Evolutionary conservation across 176 grass and related monocot species (phyloP), one percentile per base, ranked within the genome.

Genomic region (Triticum turgidum): DNA sequence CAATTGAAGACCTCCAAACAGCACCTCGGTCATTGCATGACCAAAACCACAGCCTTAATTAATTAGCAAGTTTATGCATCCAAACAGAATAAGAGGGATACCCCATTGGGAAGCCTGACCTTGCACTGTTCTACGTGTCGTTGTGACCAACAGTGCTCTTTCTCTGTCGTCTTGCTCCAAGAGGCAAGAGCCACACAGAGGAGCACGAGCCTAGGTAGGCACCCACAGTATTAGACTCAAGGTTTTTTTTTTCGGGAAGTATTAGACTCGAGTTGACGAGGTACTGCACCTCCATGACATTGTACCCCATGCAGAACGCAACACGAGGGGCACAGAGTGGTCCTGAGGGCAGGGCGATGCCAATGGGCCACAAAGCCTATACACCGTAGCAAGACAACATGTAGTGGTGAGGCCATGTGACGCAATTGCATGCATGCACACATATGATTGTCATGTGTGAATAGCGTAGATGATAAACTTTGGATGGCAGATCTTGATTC

Each of bases 371-470:
- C 29, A 30, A 30, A 30, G 42, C 15, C 39, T 49, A 81, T 29
- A 21, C 1, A 32, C 5, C 59, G 21, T 15, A 67, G 34, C 63
- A 52, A 54, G 72, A 86, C 84, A 86, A 11, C 5, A 27, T 42
- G n/a, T 86, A 32, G 88, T 82, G 64, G 73, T 21, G 83, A 72
- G 66, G 7, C 80, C 86, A 24, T 12, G 5, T 4, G 35, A 58
- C 12, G 39, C 78, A 39, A 59, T 59, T 71, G 49, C 34, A 82
- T 54, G 8, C 14, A 52, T 18, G 9, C 29, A 15, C n/a, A 9
- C 44, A 34, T 5, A 15, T 29, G 29, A 47, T 35, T 34, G 65
- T 12, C 47, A 71, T 52, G 85, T 51, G 39, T 64, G 77, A 73
- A 80, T 73, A 35, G 71, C 71, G 42, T 74, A 17, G 39, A 59